Evolutionary conservation across 257 asterid species (phyloP).

Genomic region (Cynanchum wilfordii): DNA sequence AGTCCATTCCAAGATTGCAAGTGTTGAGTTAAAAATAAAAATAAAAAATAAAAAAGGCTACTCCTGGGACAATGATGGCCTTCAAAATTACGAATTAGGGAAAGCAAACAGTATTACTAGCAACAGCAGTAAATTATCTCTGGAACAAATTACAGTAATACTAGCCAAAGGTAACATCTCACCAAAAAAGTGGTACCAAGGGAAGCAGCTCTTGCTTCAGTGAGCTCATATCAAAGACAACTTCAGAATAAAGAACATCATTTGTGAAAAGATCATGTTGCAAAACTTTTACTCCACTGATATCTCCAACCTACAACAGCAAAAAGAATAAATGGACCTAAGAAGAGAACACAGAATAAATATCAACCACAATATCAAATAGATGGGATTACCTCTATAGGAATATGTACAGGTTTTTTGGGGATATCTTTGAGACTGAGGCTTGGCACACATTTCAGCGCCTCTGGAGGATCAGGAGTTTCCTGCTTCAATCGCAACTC

Average conservation of each 20-base stretch:
- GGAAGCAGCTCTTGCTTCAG: constrained; percentile 93
- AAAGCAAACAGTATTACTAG: no score
- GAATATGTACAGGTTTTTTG: constrained; percentile 61
- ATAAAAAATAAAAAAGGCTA: neutral
- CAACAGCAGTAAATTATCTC: no score
- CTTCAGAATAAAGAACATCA: constrained; percentile 94
- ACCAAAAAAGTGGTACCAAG: constrained; percentile 96
- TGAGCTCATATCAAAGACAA: constrained; percentile 84
- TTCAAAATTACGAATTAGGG: no score
- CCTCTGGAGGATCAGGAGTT: constrained; percentile 98
- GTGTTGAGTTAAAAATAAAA: neutral
- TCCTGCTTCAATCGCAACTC: constrained; percentile 90
- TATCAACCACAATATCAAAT: constrained; percentile 10
- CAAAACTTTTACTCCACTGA: constrained; percentile 74
- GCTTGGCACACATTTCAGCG: constrained; percentile 84
- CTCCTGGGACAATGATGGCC: neutral
- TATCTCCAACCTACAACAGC: constrained; percentile 59
- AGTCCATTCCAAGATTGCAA: neutral
- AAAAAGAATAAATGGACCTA: constrained; percentile 19
- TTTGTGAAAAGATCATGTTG: constrained; percentile 91
- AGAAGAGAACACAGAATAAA: constrained; percentile 16
- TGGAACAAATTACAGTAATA: neutral
- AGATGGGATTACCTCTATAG: constrained; percentile 66
- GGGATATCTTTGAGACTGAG: constrained; percentile 90
- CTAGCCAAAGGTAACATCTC: constrained; percentile 24